Conservation (phyloP, 1,284 basidiomycete genomes). For the Cerrena zonata region DNA sequence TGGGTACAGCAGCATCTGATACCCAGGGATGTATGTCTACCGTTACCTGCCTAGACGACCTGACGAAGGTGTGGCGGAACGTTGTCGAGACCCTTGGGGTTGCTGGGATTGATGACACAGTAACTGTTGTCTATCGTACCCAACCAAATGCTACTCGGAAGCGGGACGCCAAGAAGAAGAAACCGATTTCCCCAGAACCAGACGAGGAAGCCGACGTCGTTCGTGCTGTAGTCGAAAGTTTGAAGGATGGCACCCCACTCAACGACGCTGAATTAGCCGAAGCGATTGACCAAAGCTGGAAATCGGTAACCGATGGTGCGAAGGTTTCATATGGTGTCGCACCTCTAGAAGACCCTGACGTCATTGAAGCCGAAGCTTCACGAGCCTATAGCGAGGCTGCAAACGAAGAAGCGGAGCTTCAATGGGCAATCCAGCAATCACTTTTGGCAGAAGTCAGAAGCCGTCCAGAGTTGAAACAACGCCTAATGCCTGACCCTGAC, state of each 20-base stretch:
- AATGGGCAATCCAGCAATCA: conserved; percentile 36
- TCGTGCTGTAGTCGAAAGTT: conserved; percentile 6
- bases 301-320: background rate
- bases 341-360: background rate
- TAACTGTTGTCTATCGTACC: conserved; percentile 49
- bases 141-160: conserved; percentile 23
- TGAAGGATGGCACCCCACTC: conserved; percentile 3
- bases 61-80: conserved; percentile 29
- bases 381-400: background rate
- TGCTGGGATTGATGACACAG: conserved; percentile 32
- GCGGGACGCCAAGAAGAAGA: background rate
- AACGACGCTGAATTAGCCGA: conserved; percentile 17
- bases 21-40: background rate
- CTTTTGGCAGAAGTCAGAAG: conserved; percentile 11
- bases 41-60: conserved; percentile 24
- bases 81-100: conserved; percentile 31
- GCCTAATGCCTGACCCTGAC: background rate
- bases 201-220: conserved; percentile 5
- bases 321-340: background rate
- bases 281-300: conserved; percentile 5
- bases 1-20: no score
- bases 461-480: background rate
- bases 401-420: conserved; percentile 32
- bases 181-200: background rate
- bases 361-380: background rate